Base-by-base conservation (phyloP, 176 grass and related monocot genomes). In the Avena sativa region DNA sequence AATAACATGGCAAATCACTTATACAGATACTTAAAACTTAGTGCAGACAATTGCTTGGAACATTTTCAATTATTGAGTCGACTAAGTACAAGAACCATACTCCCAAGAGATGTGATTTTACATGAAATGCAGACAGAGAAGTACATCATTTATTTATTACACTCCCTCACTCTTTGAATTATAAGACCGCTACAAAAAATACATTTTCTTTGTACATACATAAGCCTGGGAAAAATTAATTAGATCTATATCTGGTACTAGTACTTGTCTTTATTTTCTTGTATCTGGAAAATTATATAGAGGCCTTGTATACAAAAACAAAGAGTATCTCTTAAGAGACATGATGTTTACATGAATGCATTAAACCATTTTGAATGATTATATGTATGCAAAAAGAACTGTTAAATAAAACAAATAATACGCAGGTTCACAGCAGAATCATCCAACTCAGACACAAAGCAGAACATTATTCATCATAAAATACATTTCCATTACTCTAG, bases 371-470 rank as follows among this genome's bases (percentile, higher is more conserved):
- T 9, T 47, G 40, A 15, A 3, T 13, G 68, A n/a, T 70, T 57
- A n/a, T 67, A 36, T 43, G 40, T 36, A 36, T 67, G 26, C 26
- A 67, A 14, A 15, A 67, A 26, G 8, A 67, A 8, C 14, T 34
- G 28, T 34, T 66, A 7, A 34, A 32, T 13, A 67, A 6, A 66
- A 62, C 0, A 66, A 66, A 2, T 13, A 82, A 19, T 20, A 34
- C 13, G 63, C 46, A 72, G n/a, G 12, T 58, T 71, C n/a, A 44
- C 40, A 51, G 69, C n/a, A 48, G n/a, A 74, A 84, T 32, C 21
- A 48, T 72, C 21, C 62, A 65, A 51, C 44, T 76, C 11, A 9
- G 36, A 76, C 64, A 76, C 12, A 13, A 61, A 17, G 12, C 2
- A 44, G 72, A 44, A 8, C 9, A 50, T 2, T n/a, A 15, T 17